Percentiles rank a stretch among this genome's conserved stretches.
phyloP scores from a whole-genome alignment of 2,329 filamentous ascomycete species.

The Ceratocystis lukuohia region DNA sequence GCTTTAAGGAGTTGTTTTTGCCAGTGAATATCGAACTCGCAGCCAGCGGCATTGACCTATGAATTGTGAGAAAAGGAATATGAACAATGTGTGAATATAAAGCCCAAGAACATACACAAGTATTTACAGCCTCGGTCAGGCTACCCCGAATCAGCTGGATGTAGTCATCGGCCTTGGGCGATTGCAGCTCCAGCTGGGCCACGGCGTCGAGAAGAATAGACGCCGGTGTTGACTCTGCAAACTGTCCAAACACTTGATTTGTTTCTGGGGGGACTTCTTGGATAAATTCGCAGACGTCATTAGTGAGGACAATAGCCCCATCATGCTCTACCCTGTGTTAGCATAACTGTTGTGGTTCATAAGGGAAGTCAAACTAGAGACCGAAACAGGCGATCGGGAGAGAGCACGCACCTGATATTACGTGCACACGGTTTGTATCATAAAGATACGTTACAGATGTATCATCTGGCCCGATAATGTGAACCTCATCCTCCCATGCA shows the following conservation, averaged over 20 bases:
- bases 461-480: slow-evolving; percentile 76
- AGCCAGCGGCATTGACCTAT: slow-evolving; percentile 65
- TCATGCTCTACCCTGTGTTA: slow-evolving; percentile 44
- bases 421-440: slow-evolving; percentile 75
- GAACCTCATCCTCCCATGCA: slow-evolving; percentile 96
- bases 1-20: slow-evolving; percentile 94
- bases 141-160: slow-evolving; percentile 85
- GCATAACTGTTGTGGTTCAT: not conserved
- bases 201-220: slow-evolving; percentile 90
- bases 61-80: not conserved
- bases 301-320: slow-evolving; percentile 79
- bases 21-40: slow-evolving; percentile 82
- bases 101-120: slow-evolving; percentile 40
- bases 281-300: slow-evolving; percentile 93
- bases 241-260: slow-evolving; percentile 77
- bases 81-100: not conserved
- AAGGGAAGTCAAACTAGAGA: not conserved
- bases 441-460: slow-evolving; percentile 71
- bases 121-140: slow-evolving; percentile 84
- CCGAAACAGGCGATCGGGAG: slow-evolving; percentile 15
- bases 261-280: slow-evolving; percentile 81
- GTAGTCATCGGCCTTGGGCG: slow-evolving; percentile 92
- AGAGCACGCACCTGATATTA: slow-evolving; percentile 55
- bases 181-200: slow-evolving; percentile 80
- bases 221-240: slow-evolving; percentile 76